phyloP scores from a whole-genome alignment of 441 rosid species.

The Corymbia citriodora region DNA sequence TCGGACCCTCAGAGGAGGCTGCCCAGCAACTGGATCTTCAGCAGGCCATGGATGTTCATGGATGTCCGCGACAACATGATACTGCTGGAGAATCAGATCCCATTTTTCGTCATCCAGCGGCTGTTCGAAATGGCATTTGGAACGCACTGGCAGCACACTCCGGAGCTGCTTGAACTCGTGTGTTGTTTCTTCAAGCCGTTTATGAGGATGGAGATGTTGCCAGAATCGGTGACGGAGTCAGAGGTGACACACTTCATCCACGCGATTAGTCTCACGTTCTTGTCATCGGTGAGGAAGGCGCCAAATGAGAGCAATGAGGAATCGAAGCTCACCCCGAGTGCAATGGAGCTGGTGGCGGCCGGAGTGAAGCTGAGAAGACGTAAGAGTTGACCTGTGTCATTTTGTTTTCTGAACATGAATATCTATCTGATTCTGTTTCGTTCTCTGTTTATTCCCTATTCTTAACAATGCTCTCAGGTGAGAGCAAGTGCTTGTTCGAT shows the following conservation, averaged over 20 bases:
- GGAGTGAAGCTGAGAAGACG: neutral
- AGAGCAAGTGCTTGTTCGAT: neutral
- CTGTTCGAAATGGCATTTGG: too few relatives aligned
- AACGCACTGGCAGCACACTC: too few relatives aligned
- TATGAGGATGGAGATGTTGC: neutral
- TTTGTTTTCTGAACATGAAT: neutral
- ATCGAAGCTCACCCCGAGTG: neutral
- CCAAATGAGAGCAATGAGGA: neutral
- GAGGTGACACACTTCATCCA: neutral
- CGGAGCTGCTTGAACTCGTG: too few relatives aligned
- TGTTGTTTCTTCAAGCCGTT: too few relatives aligned
- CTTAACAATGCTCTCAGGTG: neutral
- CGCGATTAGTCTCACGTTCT: neutral
- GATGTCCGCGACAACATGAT: too few relatives aligned
- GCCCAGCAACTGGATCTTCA: too few relatives aligned
- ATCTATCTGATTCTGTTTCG: neutral
- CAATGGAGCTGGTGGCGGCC: neutral
- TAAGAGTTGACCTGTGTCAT: neutral
- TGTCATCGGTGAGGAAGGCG: neutral
- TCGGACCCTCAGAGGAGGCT: rapidly evolving
- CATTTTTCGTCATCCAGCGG: too few relatives aligned
- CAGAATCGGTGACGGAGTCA: neutral
- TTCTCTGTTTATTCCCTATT: neutral
- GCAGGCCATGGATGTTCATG: rapidly evolving
- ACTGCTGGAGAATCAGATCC: too few relatives aligned